Base-by-base conservation (phyloP, 2,329 filamentous ascomycete genomes). In the Alternaria arbusti region DNA sequence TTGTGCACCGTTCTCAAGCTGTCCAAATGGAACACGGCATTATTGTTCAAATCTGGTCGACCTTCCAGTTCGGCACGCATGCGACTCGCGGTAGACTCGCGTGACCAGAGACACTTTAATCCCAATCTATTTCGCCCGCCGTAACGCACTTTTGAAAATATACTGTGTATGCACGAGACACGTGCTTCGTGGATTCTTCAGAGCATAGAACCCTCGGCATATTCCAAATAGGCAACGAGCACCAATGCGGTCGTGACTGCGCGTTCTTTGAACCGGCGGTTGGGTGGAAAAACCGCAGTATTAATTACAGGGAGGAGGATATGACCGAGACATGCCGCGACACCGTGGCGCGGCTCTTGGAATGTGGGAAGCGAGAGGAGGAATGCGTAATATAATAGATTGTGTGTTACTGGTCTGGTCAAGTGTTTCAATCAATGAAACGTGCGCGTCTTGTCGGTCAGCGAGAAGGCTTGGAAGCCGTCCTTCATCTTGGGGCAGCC, bases 341-440 rank as follows among this genome's bases (percentile, higher is more conserved):
- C 50, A 60, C 61, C 32, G 63, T 63, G 61, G 61, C 47, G 51
- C 50, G 49, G 61, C 54, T 20, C 57, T 50, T 59, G 63, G 63
- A 61, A 44, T 17, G 52, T 50, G 61, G 62, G 61, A 63, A 51
- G 49, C 59, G 64, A 63, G 59, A 47, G 22, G 54, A 57, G 54
- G 40, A 56, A 56, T 54, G 43, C n/a, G 57, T 62, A 76, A 77
- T 78, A 57, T 77, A 78, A 72, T 78, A 77, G 65, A 78, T 76
- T 77, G 65, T 22, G 26, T 28, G 67, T 65, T 69, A 69, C 66
- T 64, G 64, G 57, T 61, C 63, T 61, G 64, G 54, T 70, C 63
- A 44, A 70, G 64, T 66, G 70, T 71, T 73, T 71, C 71, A 67
- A 72, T 61, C 63, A 65, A 57, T 55, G 62, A 67, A 64, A 61